These are phyloP conservation scores for Trichomonascaceae sp. DNA, from an alignment of 1,139 yeast genomes.

Conservation along the genomic window DNA sequence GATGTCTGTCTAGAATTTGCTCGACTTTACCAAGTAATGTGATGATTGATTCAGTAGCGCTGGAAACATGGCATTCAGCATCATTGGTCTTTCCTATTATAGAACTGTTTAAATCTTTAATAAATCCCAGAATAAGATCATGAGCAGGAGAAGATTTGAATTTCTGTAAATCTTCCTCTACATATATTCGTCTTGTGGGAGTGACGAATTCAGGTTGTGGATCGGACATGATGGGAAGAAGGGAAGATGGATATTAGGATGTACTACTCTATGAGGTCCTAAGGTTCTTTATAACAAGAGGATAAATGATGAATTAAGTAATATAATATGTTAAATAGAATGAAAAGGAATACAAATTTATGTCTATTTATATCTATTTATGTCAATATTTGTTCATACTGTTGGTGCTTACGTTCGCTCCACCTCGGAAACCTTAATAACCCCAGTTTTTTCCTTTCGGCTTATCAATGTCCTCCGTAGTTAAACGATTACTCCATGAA, in stretches of 20 bases:
- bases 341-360: neutral
- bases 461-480: conserved; percentile 15
- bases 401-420: neutral
- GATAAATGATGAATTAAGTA: neutral
- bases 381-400: no score
- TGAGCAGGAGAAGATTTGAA: conserved; percentile 58
- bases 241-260: no score
- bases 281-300: no score
- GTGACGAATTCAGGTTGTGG: conserved; percentile 4
- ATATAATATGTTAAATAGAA: neutral
- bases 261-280: no score
- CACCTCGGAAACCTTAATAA: neutral
- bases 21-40: conserved; percentile 43
- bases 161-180: conserved; percentile 52
- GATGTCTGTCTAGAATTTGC: conserved; percentile 46
- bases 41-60: conserved; percentile 34
- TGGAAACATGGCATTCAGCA: conserved; percentile 19
- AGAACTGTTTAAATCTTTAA: conserved; percentile 54
- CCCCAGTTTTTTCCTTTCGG: neutral
- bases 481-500: conserved; percentile 44
- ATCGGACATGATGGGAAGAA: neutral
- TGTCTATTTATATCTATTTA: no score
- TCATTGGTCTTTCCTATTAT: conserved; percentile 53
- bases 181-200: conserved; percentile 45
- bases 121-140: conserved; percentile 46